Percentiles rank a stretch among this genome's conserved stretches.
These are phyloP conservation scores for Globisporangium polare DNA, from an alignment of 352 stramenopile species.

Conservation along the genomic window DNA sequence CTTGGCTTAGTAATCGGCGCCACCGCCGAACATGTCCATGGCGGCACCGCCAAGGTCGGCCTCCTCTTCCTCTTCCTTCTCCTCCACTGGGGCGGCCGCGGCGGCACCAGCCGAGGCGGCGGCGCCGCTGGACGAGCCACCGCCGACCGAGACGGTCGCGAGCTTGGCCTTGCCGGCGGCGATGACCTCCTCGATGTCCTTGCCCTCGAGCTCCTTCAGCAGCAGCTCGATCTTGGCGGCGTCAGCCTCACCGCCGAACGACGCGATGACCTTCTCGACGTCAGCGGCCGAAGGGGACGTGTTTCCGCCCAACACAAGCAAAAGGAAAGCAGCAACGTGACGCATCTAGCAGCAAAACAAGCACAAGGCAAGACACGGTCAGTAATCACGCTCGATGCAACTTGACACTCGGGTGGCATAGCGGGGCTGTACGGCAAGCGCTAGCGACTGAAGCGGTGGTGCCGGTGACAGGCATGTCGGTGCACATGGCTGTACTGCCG, in stretches of 20 bases:
- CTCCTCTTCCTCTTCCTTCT: conserved; percentile 78
- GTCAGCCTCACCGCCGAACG: conserved; percentile 81
- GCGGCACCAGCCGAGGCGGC: conserved; percentile 29
- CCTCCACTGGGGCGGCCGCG: conserved; percentile 39
- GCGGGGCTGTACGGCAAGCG: not conserved
- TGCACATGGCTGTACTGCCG: no score
- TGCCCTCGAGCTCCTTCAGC: conserved; percentile 86
- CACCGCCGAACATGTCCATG: conserved; percentile 86
- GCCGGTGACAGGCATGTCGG: not conserved
- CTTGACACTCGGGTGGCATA: not conserved
- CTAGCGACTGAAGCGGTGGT: not conserved
- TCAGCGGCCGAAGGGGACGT: conserved; percentile 65
- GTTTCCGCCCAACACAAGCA: conserved; percentile 86
- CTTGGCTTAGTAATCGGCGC: conserved; percentile 71
- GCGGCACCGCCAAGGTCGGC: conserved; percentile 63
- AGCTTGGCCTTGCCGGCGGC: conserved; percentile 84
- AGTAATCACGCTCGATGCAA: not conserved
- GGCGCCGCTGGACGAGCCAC: conserved; percentile 32
- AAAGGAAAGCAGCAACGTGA: conserved; percentile 91
- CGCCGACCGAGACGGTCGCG: conserved; percentile 72
- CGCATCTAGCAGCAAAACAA: conserved; percentile 58
- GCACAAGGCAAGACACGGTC: conserved; percentile 1
- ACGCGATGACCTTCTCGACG: conserved; percentile 81
- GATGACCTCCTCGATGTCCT: conserved; percentile 86
- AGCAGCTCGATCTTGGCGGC: conserved; percentile 75